These are phyloP conservation scores for Gliomastix tumulicola DNA, from an alignment of 2,329 filamentous ascomycete genomes.

Conservation along the genomic window DNA sequence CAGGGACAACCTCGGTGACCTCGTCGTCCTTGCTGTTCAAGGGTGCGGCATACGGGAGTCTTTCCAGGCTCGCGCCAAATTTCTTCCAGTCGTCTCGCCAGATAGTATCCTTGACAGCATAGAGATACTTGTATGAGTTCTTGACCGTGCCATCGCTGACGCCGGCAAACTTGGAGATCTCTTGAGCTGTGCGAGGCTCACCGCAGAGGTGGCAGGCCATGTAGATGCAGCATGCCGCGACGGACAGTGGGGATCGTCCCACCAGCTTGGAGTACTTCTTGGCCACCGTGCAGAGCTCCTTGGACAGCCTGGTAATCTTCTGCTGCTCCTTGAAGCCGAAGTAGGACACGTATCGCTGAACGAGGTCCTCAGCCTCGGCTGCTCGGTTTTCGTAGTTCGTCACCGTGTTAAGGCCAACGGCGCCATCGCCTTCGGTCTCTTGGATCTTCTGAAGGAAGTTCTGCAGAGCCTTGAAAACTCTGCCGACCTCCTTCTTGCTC, in stretches of 20 bases:
- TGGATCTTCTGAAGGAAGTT: slow-evolving; percentile 75
- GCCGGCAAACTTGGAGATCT: slow-evolving; percentile 76
- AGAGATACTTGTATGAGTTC: slow-evolving; percentile 87
- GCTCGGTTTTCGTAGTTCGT: slow-evolving; percentile 69
- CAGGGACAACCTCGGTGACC: too few relatives aligned
- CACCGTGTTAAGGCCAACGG: slow-evolving; percentile 44
- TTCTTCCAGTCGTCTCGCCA: slow-evolving; percentile 70
- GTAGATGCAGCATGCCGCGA: slow-evolving; percentile 93
- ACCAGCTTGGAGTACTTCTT: slow-evolving; percentile 74
- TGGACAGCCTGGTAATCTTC: slow-evolving; percentile 72
- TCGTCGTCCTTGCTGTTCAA: slow-evolving; percentile 9
- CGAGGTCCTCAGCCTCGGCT: slow-evolving; percentile 77
- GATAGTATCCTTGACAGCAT: slow-evolving; percentile 64
- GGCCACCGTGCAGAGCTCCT: slow-evolving; percentile 71
- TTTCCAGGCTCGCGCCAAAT: slow-evolving; percentile 64
- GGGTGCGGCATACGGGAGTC: slow-evolving; percentile 49
- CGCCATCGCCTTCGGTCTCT: slow-evolving; percentile 41
- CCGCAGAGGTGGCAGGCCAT: slow-evolving; percentile 87
- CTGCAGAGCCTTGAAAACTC: slow-evolving; percentile 90
- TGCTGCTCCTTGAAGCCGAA: slow-evolving; percentile 67
- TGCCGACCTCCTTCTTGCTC: slow-evolving; percentile 93
- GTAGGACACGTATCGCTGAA: slow-evolving; percentile 81
- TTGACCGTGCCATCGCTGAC: slow-evolving; percentile 97
- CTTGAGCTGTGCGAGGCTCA: slow-evolving; percentile 71
- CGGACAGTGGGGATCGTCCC: slow-evolving; percentile 87